phyloP scores from a whole-genome alignment of 2,329 filamentous ascomycete species.

The Exophiala calicioides region DNA sequence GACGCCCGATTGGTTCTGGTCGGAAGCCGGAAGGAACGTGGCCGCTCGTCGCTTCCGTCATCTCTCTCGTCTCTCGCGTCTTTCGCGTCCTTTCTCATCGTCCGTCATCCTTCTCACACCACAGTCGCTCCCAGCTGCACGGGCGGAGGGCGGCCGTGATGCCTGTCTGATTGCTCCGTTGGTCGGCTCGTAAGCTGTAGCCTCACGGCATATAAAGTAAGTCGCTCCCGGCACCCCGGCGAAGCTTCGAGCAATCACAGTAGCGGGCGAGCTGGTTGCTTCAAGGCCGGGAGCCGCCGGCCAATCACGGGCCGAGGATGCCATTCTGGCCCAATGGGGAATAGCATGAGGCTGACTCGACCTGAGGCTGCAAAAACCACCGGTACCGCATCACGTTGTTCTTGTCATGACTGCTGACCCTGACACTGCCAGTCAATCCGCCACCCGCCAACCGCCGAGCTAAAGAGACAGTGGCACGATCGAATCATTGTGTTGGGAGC shows the following conservation, averaged over 20 bases:
- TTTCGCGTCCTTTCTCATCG: no score
- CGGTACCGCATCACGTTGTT: slow-evolving; percentile 5
- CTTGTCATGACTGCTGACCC: slow-evolving; percentile 7
- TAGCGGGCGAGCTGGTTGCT: no score
- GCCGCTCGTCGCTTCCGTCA: no score
- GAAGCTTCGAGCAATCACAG: no score
- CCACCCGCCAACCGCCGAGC: no score
- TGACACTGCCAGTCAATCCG: slow-evolving; percentile 8
- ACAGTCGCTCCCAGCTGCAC: not conserved
- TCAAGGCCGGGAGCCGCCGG: not conserved
- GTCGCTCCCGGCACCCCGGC: not conserved
- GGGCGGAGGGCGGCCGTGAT: no score
- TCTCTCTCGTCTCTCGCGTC: no score
- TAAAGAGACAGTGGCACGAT: no score
- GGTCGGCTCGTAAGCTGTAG: slow-evolving; percentile 23
- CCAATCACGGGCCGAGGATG: not conserved
- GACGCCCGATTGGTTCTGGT: no score
- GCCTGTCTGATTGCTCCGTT: slow-evolving; percentile 15
- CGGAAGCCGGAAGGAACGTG: no score
- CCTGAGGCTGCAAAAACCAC: not conserved
- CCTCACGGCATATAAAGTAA: slow-evolving; percentile 4
- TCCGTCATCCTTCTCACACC: slow-evolving; percentile 4
- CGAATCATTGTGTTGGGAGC: no score
- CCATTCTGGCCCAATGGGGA: slow-evolving; percentile 5
- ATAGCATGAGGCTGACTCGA: slow-evolving; percentile 25